Evolutionary conservation across 768 basidiomycete species (phyloP).

Genomic region (Mycena epipterygia): DNA sequence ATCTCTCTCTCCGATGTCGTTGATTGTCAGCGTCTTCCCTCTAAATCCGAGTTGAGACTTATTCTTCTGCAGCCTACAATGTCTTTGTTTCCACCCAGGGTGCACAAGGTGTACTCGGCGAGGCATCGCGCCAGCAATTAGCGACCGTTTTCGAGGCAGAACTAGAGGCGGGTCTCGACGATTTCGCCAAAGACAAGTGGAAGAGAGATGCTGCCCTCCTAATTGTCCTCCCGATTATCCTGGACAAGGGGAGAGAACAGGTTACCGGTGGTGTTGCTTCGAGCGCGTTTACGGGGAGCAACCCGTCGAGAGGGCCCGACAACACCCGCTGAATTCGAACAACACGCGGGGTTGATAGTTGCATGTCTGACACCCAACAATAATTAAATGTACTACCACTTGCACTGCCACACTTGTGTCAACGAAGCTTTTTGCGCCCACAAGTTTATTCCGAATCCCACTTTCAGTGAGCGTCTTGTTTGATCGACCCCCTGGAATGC

Average conservation of each 20-base stretch:
- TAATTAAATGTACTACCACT: conserved; percentile 29
- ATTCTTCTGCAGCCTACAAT: conserved; percentile 67
- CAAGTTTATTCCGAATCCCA: no score
- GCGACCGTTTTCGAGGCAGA: conserved; percentile 77
- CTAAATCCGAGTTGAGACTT: neutral
- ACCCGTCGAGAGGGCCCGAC: conserved; percentile 41
- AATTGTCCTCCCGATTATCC: conserved; percentile 69
- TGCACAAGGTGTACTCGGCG: conserved; percentile 79
- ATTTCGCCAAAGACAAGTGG: no score
- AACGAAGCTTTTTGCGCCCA: no score
- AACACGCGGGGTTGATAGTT: neutral
- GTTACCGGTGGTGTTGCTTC: conserved; percentile 60
- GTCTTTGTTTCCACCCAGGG: conserved; percentile 83
- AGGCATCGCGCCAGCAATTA: conserved; percentile 87
- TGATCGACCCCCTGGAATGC: no score
- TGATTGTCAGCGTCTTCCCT: conserved; percentile 70
- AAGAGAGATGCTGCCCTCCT: no score
- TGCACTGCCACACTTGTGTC: neutral
- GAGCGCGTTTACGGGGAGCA: conserved; percentile 31
- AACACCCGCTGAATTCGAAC: no score
- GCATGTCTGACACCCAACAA: conserved; percentile 16
- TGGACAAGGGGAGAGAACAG: conserved; percentile 76
- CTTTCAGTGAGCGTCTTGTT: no score
- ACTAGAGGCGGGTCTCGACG: no score
- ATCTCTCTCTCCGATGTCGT: conserved; percentile 83